Base-by-base conservation (phyloP, 306 rosid species). In the Mimosa bimucronata region DNA sequence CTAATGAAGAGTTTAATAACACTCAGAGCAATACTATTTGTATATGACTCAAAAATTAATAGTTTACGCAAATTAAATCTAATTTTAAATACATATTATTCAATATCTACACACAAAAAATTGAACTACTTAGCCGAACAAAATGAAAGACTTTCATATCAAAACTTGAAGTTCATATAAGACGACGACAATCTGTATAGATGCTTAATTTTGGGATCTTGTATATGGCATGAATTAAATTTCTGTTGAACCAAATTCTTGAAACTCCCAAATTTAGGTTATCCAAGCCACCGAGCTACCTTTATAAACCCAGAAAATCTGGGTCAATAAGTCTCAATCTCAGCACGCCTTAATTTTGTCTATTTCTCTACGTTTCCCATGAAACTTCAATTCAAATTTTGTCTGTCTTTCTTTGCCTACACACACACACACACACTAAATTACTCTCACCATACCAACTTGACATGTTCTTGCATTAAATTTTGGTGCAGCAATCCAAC, bases 391-490 rank as follows among this genome's bases (percentile, higher is more conserved):
- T 52, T 65, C 37, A 65, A 6, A 6, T 16, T 65, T 65, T 64
- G 3, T 7, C 25, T 31, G 29, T 30, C 42, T 64, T 64, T 64
- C 11, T 2, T 44, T 12, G 1, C 3, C 15, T 44, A 9, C 8
- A 9, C 7, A 42, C 7, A 37, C 7, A 37, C 7, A 6, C 7
- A 6, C 7, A 9, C 7, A 9, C 44, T 66, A 9, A 18, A 9
- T 48, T 0, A 15, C 2, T 66, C 4, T 37, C 16, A 34, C 26
- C 71, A 7, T 37, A 1, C 34, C 34, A 1, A 55, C 42, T 7
- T 41, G 73, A 58, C 40, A 66, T 73, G 45, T 30, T 61, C 65
- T 15, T 70, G 77, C 72, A 75, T 60, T 26, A 21, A 23, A 52
- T 19, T 55, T 55, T 9, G 29, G 8, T 60, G 66, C 60, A 62